Conservation (phyloP, 371 early-diverging fungal species). For the Mortierella sp. region DNA sequence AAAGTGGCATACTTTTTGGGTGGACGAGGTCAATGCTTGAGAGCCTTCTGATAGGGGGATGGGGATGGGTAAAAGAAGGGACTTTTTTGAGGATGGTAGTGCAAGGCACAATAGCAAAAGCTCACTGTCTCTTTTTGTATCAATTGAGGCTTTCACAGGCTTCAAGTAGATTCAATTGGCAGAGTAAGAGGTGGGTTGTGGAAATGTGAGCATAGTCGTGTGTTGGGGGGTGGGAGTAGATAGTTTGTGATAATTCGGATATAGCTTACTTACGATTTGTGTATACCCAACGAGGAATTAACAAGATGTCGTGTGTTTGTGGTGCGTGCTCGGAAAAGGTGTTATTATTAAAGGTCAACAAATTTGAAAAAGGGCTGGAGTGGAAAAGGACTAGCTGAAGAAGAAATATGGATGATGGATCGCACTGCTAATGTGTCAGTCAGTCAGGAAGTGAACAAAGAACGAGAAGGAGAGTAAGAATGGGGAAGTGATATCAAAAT, state of each 20-base stretch:
- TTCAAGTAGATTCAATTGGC: not conserved
- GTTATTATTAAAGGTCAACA: not conserved
- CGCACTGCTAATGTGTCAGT: not conserved
- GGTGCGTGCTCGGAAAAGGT: not conserved
- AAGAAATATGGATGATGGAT: not conserved
- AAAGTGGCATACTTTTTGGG: not conserved
- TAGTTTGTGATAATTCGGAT: too few relatives aligned
- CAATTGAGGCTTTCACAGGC: not conserved
- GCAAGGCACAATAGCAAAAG: too few relatives aligned
- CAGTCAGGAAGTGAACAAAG: constrained; percentile 2
- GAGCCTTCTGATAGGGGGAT: constrained; percentile 7
- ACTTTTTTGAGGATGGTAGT: not conserved
- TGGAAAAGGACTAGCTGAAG: not conserved
- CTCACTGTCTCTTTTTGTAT: not conserved
- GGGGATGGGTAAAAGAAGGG: not conserved
- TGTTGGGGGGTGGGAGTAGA: too few relatives aligned
- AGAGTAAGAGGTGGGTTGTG: too few relatives aligned
- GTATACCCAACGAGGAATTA: not conserved
- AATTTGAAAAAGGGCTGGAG: constrained; percentile 3
- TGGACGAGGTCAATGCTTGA: constrained; percentile 12
- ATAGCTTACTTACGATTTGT: not conserved
- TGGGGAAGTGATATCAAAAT: too few relatives aligned
- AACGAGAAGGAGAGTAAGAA: not conserved
- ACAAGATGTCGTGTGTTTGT: constrained; percentile 1
- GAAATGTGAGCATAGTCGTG: too few relatives aligned